phyloP scores from a whole-genome alignment of 1,284 basidiomycete species.

The Cryptococcus sp. region DNA sequence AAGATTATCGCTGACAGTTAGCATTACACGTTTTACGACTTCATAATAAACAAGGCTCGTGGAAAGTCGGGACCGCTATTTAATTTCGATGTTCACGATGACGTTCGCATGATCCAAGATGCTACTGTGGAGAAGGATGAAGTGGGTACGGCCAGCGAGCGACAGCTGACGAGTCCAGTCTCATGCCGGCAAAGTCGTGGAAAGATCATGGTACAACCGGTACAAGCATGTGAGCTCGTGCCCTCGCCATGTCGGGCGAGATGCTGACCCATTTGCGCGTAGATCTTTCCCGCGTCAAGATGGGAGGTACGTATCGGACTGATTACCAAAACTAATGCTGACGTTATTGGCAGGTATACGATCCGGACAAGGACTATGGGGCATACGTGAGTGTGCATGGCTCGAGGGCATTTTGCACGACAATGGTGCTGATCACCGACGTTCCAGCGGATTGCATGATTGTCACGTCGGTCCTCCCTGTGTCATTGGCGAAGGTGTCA shows the following conservation, averaged over 20 bases:
- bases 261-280: background rate
- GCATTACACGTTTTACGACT: slow-evolving; percentile 98
- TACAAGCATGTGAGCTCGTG: slow-evolving; percentile 67
- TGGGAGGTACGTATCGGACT: slow-evolving; percentile 70
- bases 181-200: slow-evolving; percentile 98
- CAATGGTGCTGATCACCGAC: background rate
- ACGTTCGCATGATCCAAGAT: slow-evolving; percentile 91
- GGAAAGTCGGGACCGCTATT: slow-evolving; percentile 98
- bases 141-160: slow-evolving; percentile 28
- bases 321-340: background rate
- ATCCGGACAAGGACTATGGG: slow-evolving; percentile 87
- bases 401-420: background rate
- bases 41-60: slow-evolving; percentile 95
- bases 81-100: slow-evolving; percentile 99
- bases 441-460: background rate
- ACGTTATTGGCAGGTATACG: slow-evolving; percentile 65
- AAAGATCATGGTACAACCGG: slow-evolving; percentile 91
- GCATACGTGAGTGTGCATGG: slow-evolving; percentile 60
- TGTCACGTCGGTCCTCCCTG: too few species aligned
- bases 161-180: slow-evolving; percentile 55
- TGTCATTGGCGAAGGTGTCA: too few species aligned
- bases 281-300: slow-evolving; percentile 92
- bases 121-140: slow-evolving; percentile 97
- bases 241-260: background rate
- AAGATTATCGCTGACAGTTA: slow-evolving; percentile 47